Conservation (phyloP, 2,329 filamentous ascomycete species). For the Ceratocystis huliohia region DNA sequence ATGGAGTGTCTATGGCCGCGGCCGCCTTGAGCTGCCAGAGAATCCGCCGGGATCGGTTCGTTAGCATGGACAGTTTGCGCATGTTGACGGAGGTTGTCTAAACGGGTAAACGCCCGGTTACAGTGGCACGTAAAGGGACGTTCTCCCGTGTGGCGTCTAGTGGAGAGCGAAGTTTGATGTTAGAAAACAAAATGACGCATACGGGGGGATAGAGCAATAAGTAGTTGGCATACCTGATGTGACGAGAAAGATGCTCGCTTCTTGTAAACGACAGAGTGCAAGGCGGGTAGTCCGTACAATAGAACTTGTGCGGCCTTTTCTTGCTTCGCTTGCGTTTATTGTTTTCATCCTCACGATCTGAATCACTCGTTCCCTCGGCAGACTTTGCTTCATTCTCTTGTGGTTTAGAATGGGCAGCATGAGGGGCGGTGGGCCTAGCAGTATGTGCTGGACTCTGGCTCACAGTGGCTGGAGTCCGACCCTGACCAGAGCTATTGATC, state of each 20-base stretch:
- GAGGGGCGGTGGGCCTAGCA: not conserved
- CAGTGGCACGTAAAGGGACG: conserved; percentile 95
- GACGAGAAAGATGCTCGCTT: conserved; percentile 86
- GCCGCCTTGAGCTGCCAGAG: conserved; percentile 69
- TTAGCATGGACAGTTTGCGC: conserved; percentile 96
- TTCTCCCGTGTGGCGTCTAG: conserved; percentile 91
- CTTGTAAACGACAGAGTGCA: conserved; percentile 91
- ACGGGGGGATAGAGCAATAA: not conserved
- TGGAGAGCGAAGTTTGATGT: not conserved
- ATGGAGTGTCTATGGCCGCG: conserved; percentile 64
- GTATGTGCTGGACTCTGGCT: not conserved
- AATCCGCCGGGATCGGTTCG: conserved; percentile 89
- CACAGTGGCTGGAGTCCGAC: not conserved
- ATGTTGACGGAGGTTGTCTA: conserved; percentile 60
- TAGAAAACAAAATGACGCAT: conserved; percentile 7
- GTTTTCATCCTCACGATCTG: conserved; percentile 33
- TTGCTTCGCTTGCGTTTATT: conserved; percentile 65
- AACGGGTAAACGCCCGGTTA: conserved; percentile 46
- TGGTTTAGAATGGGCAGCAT: not conserved
- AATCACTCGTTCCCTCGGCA: conserved; percentile 13
- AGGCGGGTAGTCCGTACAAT: conserved; percentile 87
- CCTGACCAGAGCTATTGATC: not conserved
- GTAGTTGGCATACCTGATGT: conserved; percentile 56
- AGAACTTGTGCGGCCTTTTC: conserved; percentile 93
- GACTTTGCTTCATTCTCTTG: conserved; percentile 9